A percentile compares a stretch with the other conserved stretches of the same genome.
These are phyloP conservation scores for Mycena sp. DNA, from an alignment of 1,284 basidiomycete species.

Conservation along the genomic window DNA sequence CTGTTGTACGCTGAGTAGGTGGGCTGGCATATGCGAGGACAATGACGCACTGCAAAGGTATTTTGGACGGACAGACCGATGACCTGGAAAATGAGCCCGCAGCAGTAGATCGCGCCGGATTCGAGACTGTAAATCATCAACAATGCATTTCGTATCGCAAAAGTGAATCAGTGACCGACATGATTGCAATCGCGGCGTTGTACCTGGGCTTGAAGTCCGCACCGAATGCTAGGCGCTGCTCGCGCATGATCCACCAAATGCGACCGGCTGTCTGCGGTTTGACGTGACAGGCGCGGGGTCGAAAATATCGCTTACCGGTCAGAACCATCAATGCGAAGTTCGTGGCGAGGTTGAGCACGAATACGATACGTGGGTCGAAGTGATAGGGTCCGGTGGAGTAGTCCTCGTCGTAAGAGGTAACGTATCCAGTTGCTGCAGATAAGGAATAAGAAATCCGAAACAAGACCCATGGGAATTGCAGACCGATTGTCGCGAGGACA, in stretches of 20 bases:
- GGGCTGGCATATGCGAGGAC: neutral
- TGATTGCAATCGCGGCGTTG: conserved; percentile 16
- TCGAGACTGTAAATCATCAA: neutral
- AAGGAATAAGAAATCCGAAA: neutral
- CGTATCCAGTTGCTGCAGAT: conserved; percentile 13
- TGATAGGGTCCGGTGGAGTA: neutral
- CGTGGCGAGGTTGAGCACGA: conserved; percentile 8
- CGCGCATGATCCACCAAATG: conserved; percentile 20
- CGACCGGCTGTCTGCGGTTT: conserved; percentile 7
- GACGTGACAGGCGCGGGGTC: too few relatives aligned
- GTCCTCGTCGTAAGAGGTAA: conserved; percentile 24
- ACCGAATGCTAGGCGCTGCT: conserved; percentile 2
- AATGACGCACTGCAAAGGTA: neutral
- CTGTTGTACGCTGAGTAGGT: neutral
- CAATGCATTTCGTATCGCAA: neutral
- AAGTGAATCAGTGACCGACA: neutral
- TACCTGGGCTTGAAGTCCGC: neutral
- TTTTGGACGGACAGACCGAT: conserved; percentile 7
- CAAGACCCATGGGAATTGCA: neutral
- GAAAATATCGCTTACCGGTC: neutral
- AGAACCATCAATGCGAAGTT: conserved; percentile 16
- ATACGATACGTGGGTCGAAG: conserved; percentile 18
- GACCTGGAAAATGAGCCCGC: conserved; percentile 16
- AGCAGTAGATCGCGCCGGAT: conserved; percentile 22
- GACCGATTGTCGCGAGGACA: conserved; percentile 15